These are phyloP conservation scores for Haematococcus lacustris DNA, from an alignment of 139 green algal genomes.

Conservation along the genomic window DNA sequence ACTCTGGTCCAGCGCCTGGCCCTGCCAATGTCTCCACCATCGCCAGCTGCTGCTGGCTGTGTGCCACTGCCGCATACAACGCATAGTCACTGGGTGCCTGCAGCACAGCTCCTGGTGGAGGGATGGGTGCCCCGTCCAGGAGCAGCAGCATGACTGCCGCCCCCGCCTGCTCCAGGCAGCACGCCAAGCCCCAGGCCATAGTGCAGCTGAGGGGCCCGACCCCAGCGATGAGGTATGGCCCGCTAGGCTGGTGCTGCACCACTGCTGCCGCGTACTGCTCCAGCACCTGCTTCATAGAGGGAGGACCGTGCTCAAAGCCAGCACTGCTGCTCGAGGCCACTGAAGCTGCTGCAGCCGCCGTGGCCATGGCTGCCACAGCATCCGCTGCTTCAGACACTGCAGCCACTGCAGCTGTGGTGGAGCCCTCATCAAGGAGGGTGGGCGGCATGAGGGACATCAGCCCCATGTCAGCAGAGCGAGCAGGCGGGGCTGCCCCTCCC, in stretches of 20 bases:
- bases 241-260: not conserved
- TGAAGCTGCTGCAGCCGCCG: too few species aligned
- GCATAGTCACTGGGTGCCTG: not conserved
- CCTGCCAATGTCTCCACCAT: not conserved
- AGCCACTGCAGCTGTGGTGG: too few species aligned
- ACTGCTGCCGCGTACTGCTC: not conserved
- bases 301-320: too few species aligned
- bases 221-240: not conserved
- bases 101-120: not conserved
- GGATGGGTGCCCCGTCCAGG: not conserved
- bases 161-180: not conserved
- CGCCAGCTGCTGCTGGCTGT: too few species aligned
- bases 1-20: too few species aligned
- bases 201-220: not conserved
- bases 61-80: not conserved
- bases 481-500: not conserved
- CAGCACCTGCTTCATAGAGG: not conserved
- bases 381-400: too few species aligned
- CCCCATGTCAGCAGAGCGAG: too few species aligned
- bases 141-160: not conserved
- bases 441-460: too few species aligned
- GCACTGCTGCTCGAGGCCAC: too few species aligned
- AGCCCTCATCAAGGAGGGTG: too few species aligned
- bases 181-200: not conserved
- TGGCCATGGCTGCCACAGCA: too few species aligned